Percentiles rank a stretch among this genome's conserved stretches.
phyloP scores from a whole-genome alignment of 73 alveolate species.

The Paramecium primaurelia region DNA sequence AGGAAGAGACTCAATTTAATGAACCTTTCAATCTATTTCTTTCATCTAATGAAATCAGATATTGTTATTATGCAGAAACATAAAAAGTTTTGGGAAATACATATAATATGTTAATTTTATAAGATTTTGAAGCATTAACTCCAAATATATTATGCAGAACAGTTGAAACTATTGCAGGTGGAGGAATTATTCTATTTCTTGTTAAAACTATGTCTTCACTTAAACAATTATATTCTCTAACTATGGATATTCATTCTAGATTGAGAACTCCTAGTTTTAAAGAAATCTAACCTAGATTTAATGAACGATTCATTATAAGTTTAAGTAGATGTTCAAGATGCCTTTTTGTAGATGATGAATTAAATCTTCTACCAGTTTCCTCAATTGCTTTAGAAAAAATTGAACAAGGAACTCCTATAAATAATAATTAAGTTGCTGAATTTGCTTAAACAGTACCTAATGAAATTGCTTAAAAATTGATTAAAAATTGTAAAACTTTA shows the following conservation, averaged over 20 bases:
- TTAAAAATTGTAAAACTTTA: slow-evolving; percentile 89
- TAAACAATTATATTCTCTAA: slow-evolving; percentile 94
- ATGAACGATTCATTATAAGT: slow-evolving; percentile 95
- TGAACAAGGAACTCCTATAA: slow-evolving; percentile 49
- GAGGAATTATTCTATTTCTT: slow-evolving; percentile 92
- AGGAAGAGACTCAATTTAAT: slow-evolving; percentile 93
- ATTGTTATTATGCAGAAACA: slow-evolving; percentile 99
- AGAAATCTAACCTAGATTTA: slow-evolving; percentile 98
- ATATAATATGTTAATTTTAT: slow-evolving; percentile 92
- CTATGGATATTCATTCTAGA: slow-evolving; percentile 95
- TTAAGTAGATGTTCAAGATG: slow-evolving; percentile 84
- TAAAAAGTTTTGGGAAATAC: slow-evolving; percentile 98
- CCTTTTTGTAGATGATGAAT: slow-evolving; percentile 97
- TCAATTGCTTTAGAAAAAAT: slow-evolving; percentile 67
- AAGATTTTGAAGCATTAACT: slow-evolving; percentile 99
- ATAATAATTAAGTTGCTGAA: slow-evolving; percentile 23
- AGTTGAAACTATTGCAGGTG: slow-evolving; percentile 98
- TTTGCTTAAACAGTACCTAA: slow-evolving; percentile 42
- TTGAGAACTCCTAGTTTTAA: slow-evolving; percentile 58
- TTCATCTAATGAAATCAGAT: slow-evolving; percentile 95
- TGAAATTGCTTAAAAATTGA: slow-evolving; percentile 64
- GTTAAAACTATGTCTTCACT: slow-evolving; percentile 94
- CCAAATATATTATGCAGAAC: slow-evolving; percentile 98
- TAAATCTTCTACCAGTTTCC: slow-evolving; percentile 96
- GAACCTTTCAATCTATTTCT: slow-evolving; percentile 98